A percentile compares a stretch with the other conserved stretches of the same genome.
Evolutionary conservation across 768 basidiomycete genomes (phyloP).

Genomic region (Psilocybe cubensis): DNA sequence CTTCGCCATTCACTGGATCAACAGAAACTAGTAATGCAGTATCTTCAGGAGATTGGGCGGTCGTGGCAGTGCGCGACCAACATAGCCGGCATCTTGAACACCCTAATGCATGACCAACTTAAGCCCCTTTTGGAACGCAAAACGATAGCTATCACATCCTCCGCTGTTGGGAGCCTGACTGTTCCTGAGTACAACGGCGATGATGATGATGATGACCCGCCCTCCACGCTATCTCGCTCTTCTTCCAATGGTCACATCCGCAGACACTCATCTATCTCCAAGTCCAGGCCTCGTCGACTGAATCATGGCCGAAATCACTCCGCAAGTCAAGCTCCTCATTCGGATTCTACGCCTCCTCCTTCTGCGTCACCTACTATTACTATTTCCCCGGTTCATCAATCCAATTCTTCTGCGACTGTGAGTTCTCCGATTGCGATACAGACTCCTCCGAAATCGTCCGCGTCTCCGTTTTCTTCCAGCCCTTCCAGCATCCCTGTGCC

Average conservation of each 20-base stretch:
- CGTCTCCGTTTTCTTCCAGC: constrained; percentile 22
- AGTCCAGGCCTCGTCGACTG: constrained; percentile 10
- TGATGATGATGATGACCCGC: constrained; percentile 17
- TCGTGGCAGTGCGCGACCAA: constrained; percentile 58
- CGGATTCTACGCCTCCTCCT: constrained; percentile 14
- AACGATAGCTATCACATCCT: constrained; percentile 10
- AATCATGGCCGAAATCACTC: constrained; percentile 18
- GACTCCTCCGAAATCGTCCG: constrained; percentile 8
- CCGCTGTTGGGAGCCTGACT: constrained; percentile 3
- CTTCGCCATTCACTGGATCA: constrained; percentile 46
- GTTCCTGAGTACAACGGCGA: constrained; percentile 13
- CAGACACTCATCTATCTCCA: constrained; percentile 15
- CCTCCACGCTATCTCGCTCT: constrained; percentile 9
- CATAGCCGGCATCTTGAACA: constrained; percentile 50
- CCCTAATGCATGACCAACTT: constrained; percentile 45
- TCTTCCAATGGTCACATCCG: constrained; percentile 14
- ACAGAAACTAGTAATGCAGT: constrained; percentile 49
- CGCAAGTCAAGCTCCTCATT: constrained; percentile 9
- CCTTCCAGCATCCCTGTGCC: constrained; percentile 19
- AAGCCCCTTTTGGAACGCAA: constrained; percentile 42
- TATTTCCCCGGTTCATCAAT: constrained; percentile 16
- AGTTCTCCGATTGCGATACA: constrained; percentile 20
- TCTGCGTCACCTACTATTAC: constrained; percentile 16
- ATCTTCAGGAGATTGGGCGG: constrained; percentile 55
- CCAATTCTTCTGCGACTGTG: constrained; percentile 8